A percentile compares a stretch with the other conserved stretches of the same genome.
phyloP scores from a whole-genome alignment of 495 filamentous ascomycete genomes.

The Immersiella caudata region DNA sequence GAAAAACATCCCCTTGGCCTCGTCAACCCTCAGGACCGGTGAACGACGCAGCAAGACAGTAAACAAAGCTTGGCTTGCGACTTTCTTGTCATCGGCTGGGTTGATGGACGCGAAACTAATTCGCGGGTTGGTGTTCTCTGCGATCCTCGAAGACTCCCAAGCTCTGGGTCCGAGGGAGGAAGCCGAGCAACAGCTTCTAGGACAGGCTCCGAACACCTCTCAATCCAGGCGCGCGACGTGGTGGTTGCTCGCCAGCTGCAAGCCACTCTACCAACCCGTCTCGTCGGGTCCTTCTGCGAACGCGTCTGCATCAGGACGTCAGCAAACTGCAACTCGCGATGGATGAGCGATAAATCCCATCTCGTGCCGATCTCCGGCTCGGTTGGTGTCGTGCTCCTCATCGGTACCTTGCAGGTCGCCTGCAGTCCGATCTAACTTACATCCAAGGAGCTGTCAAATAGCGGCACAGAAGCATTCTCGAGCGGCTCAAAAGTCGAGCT shows the following conservation, averaged over 20 bases:
- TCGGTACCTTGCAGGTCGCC: neutral
- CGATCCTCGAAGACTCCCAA: no score
- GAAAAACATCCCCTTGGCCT: conserved; percentile 16
- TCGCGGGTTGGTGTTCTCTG: no score
- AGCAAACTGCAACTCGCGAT: neutral
- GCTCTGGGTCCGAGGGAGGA: no score
- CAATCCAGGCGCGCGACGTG: neutral
- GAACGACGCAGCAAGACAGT: neutral
- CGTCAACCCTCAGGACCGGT: conserved; percentile 11
- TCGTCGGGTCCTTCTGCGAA: conserved; percentile 2
- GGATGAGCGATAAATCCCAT: neutral
- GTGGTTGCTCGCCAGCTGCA: neutral
- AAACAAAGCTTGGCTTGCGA: neutral
- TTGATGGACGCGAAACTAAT: neutral
- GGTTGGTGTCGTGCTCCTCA: neutral
- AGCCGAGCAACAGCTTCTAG: conserved; percentile 2
- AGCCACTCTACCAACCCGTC: neutral
- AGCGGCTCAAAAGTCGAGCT: no score
- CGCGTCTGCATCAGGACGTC: neutral
- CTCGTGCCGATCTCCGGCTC: neutral
- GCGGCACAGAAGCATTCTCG: neutral
- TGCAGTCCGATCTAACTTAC: neutral
- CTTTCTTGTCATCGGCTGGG: no score
- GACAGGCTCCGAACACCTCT: neutral
- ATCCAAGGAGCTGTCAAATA: neutral